Base-by-base conservation (phyloP, 139 green algal genomes). In the Tetradesmus obliquus region DNA sequence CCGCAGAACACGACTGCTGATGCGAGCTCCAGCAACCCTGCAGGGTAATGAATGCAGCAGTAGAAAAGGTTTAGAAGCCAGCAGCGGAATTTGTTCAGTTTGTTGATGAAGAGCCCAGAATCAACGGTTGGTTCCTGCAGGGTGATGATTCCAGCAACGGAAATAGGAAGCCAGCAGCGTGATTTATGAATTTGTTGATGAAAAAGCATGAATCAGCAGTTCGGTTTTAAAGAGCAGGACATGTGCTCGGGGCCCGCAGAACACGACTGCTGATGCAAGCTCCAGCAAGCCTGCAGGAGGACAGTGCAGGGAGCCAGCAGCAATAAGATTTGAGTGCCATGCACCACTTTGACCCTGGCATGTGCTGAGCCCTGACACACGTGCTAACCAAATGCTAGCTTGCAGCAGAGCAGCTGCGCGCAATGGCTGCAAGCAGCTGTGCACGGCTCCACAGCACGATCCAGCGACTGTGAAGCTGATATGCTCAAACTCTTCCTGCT, bases 21-120 rank as follows among this genome's bases (percentile, higher is more conserved):
- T 3, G 88, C 57, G 1, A 91, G 79, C 88, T 91, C 88, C 79
- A 91, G 58, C 2, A 91, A n/a, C 7, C 88, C 88, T 91, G 57
- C 53, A 72, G 19, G 24, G 0, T 5, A 6, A 74, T 0, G 32
- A 84, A 32, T 1, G 0, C 12, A 17, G 45, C 0, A 12, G 24
- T 55, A n/a, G n/a, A 32, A 84, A 9, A 55, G 0, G 53, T 2
- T 20, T 1, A 1, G 15, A 32, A n/a, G 22, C 13, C 72, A 81
- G 72, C 57, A 66, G 57, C 57, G 57, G 57, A 7, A 66, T 45
- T 72, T 10, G 60, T 72, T 72, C 60, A 72, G 60, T 10, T 72
- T 10, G 12, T 19, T 10, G 10, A 72, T 19, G 60, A 72, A 13
- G 60, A 10, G 60, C 60, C 8, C 19, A 9, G 74, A 32, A n/a